These are phyloP conservation scores for Wilhelminamyces savonicus DNA, from an alignment of 805 yeast species.

Conservation along the genomic window DNA sequence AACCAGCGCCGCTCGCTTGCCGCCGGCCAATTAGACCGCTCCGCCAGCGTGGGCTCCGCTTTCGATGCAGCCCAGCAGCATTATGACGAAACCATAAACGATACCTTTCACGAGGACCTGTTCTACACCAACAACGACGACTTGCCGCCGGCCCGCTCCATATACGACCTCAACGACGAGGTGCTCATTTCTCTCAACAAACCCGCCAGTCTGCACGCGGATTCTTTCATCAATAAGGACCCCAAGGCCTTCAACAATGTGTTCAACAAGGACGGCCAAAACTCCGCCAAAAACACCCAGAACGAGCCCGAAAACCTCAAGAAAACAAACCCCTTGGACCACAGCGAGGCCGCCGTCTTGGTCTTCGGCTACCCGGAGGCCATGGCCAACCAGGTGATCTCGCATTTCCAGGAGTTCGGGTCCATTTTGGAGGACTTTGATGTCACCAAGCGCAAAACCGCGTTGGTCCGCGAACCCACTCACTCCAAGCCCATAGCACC, in stretches of 20 bases:
- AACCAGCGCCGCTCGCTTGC: constrained; percentile 13
- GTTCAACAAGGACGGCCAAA: constrained; percentile 30
- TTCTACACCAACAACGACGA: constrained; percentile 25
- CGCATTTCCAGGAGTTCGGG: constrained; percentile 76
- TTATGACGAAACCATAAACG: constrained; percentile 25
- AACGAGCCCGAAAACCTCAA: constrained; percentile 1
- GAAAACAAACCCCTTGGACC: constrained; percentile 12
- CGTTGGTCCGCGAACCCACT: neutral
- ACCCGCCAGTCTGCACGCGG: constrained; percentile 27
- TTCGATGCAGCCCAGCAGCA: constrained; percentile 17
- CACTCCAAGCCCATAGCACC: constrained; percentile 35
- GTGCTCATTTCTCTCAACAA: constrained; percentile 30
- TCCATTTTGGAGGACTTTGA: constrained; percentile 70
- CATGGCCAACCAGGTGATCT: constrained; percentile 58
- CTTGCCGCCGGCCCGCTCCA: constrained; percentile 44
- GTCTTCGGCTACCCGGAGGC: constrained; percentile 88
- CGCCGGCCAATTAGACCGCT: constrained; percentile 9
- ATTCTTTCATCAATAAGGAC: constrained; percentile 39
- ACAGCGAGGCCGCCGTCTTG: constrained; percentile 59
- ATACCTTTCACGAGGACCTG: constrained; percentile 22
- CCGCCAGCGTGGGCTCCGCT: constrained; percentile 12
- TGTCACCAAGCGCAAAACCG: constrained; percentile 7
- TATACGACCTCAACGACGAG: constrained; percentile 43
- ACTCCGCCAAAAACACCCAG: constrained; percentile 4
- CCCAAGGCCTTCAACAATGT: constrained; percentile 42